phyloP scores from a whole-genome alignment of 345 rosid species.

The Hypericum androsaemum region DNA sequence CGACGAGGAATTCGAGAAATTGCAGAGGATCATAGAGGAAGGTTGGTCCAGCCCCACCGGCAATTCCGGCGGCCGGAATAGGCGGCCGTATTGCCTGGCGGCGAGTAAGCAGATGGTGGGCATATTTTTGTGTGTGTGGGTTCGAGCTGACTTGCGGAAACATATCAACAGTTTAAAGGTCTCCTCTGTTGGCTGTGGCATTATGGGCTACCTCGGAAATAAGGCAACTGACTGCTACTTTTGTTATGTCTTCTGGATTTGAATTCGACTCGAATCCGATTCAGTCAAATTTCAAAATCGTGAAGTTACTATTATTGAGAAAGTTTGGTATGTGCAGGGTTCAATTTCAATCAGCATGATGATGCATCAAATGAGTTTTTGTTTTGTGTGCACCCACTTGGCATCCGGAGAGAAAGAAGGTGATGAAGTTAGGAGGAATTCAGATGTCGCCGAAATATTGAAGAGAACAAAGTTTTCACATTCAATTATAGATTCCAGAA shows the following conservation, averaged over 20 bases:
- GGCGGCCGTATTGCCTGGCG: conserved; percentile 43
- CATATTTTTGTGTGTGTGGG: conserved; percentile 78
- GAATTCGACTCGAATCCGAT: too few relatives aligned
- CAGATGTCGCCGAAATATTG: conserved; percentile 70
- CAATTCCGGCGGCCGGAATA: conserved; percentile 24
- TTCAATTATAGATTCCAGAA: conserved; percentile 24
- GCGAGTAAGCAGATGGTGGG: conserved; percentile 98
- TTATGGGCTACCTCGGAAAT: conserved; percentile 94
- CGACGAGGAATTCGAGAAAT: conserved; percentile 23
- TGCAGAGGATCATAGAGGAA: conserved; percentile 18
- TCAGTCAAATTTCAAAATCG: too few relatives aligned
- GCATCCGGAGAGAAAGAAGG: conserved; percentile 93
- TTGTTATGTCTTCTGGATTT: not conserved
- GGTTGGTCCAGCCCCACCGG: conserved; percentile 13
- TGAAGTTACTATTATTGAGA: not conserved
- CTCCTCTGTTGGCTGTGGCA: conserved; percentile 86
- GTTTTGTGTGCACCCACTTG: conserved; percentile 87
- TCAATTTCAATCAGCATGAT: conserved; percentile 84
- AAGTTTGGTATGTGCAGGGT: conserved; percentile 37
- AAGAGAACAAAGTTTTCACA: conserved; percentile 64
- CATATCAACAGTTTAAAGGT: conserved; percentile 60
- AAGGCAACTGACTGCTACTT: conserved; percentile 21
- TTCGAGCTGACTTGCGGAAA: conserved; percentile 48
- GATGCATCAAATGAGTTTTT: conserved; percentile 51
- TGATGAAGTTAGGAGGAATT: conserved; percentile 66